These are phyloP conservation scores for Mrakia hoshinonis DNA, from an alignment of 768 basidiomycete species.

Conservation along the genomic window DNA sequence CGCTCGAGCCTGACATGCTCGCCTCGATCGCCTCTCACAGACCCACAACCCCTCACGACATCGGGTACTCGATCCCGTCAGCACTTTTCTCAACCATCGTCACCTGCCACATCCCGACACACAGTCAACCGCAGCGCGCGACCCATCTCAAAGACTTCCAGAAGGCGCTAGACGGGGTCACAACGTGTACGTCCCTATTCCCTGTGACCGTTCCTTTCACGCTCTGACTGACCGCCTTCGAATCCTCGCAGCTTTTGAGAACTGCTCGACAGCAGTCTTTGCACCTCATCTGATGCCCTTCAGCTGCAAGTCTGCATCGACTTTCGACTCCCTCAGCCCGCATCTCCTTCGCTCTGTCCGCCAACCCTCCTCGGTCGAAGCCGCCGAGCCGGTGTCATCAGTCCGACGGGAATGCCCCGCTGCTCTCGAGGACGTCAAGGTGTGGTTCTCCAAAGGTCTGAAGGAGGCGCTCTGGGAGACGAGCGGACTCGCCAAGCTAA, in stretches of 20 bases:
- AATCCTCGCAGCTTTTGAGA: background rate
- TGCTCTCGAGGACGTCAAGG: background rate
- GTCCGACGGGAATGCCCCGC: background rate
- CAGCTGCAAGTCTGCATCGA: background rate
- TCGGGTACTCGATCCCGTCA: constrained; percentile 1
- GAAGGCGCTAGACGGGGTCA: background rate
- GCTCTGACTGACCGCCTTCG: background rate
- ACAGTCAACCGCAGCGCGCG: background rate
- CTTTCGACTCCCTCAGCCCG: background rate
- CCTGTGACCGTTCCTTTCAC: too few species aligned
- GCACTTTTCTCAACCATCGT: background rate
- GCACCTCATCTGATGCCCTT: background rate
- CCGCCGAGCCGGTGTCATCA: background rate
- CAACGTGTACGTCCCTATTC: background rate
- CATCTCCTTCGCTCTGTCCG: constrained; percentile 1
- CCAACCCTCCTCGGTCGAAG: background rate
- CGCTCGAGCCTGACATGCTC: background rate
- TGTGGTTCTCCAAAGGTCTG: constrained; percentile 3
- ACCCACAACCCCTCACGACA: background rate
- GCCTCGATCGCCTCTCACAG: background rate
- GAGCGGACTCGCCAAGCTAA: background rate
- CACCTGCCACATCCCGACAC: background rate
- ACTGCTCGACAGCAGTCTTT: background rate
- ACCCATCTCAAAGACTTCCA: background rate
- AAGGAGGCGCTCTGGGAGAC: constrained; percentile 9